Evolutionary conservation across 2,329 filamentous ascomycete species (phyloP).

Genomic region (Xylaria multiplex): DNA sequence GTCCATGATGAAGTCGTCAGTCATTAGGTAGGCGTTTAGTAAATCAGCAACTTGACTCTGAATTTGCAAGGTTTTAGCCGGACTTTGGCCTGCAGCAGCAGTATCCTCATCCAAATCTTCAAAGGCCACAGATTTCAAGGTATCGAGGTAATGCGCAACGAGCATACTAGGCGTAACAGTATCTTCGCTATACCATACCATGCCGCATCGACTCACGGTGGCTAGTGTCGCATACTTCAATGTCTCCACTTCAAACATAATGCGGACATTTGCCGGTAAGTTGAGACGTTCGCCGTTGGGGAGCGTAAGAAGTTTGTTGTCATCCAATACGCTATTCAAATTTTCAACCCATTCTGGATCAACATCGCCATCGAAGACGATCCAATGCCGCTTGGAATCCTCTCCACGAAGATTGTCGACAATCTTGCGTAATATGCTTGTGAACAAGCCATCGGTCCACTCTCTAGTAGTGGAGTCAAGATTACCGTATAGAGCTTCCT

Average conservation of each 20-base stretch:
- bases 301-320: constrained; percentile 96
- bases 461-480: constrained; percentile 96
- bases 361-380: constrained; percentile 98
- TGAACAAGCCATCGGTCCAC: constrained; percentile 99
- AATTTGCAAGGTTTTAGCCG: constrained; percentile 80
- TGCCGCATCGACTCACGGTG: constrained; percentile 99
- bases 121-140: constrained; percentile 83
- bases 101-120: constrained; percentile 96
- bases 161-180: constrained; percentile 94
- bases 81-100: constrained; percentile 77
- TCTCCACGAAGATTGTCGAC: constrained; percentile 98
- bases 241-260: constrained; percentile 99
- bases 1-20: constrained; percentile 82
- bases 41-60: constrained; percentile 84
- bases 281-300: constrained; percentile 98
- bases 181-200: constrained; percentile 99
- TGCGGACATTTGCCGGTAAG: constrained; percentile 91
- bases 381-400: constrained; percentile 97
- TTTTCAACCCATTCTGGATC: constrained; percentile 99
- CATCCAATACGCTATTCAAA: constrained; percentile 97
- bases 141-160: constrained; percentile 88
- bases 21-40: constrained; percentile 77
- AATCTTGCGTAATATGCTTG: constrained; percentile 96
- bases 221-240: constrained; percentile 97
- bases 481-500: constrained; percentile 95